These are phyloP conservation scores for Niebla homalea DNA, from an alignment of 495 filamentous ascomycete genomes.

Conservation along the genomic window DNA sequence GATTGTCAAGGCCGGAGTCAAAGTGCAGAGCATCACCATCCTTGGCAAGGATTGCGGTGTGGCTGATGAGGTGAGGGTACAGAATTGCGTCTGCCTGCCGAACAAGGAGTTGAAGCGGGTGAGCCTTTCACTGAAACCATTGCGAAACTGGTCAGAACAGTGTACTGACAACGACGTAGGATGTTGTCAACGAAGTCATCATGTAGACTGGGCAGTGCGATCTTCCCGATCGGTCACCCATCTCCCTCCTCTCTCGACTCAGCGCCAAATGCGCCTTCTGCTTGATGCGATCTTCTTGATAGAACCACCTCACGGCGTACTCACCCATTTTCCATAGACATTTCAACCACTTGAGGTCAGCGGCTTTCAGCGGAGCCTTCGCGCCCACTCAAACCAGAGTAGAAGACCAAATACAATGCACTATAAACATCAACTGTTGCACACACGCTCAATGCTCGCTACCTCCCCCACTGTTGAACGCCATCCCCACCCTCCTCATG, in stretches of 20 bases:
- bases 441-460: neutral
- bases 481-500: slow-evolving; percentile 25
- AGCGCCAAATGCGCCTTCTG: neutral
- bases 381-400: too few relatives aligned
- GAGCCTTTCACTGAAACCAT: slow-evolving; percentile 26
- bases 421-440: too few relatives aligned
- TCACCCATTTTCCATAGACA: too few relatives aligned
- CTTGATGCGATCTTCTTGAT: too few relatives aligned
- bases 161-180: slow-evolving; percentile 32
- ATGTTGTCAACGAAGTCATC: slow-evolving; percentile 90
- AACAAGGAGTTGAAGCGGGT: slow-evolving; percentile 98
- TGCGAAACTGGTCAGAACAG: neutral
- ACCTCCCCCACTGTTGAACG: too few relatives aligned
- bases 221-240: too few relatives aligned
- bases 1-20: slow-evolving; percentile 92
- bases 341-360: too few relatives aligned
- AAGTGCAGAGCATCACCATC: slow-evolving; percentile 98
- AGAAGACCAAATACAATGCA: too few relatives aligned
- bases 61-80: slow-evolving; percentile 88
- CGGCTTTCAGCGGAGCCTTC: too few relatives aligned
- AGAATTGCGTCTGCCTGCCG: slow-evolving; percentile 96
- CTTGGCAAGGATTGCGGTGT: slow-evolving; percentile 93
- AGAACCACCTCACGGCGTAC: too few relatives aligned
- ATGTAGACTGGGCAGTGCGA: slow-evolving; percentile 44
- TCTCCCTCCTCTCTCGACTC: neutral